A percentile compares a stretch with the other conserved stretches of the same genome.
Conservation (phyloP, 257 asterid genomes). For the Thymus quinquecostatus region DNA sequence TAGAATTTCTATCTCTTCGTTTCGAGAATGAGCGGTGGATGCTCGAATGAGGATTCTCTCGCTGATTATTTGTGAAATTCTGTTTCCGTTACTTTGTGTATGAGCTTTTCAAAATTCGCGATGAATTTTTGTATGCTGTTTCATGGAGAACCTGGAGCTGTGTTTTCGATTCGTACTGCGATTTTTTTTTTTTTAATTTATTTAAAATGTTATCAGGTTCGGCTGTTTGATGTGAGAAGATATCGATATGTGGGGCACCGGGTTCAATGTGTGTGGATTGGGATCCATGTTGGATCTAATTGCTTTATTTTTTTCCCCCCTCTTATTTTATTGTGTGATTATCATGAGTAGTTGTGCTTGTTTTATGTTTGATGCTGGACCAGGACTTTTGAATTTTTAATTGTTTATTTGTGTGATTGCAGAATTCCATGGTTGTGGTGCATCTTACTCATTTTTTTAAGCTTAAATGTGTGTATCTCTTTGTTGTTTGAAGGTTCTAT, state of each 20-base stretch:
- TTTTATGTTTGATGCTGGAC: constrained; percentile 42
- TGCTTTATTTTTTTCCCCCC: neutral
- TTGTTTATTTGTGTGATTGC: constrained; percentile 43
- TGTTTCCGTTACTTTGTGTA: neutral
- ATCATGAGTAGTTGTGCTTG: constrained; percentile 35
- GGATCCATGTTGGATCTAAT: constrained; percentile 82
- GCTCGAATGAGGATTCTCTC: constrained; percentile 22
- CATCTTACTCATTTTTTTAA: constrained; percentile 30
- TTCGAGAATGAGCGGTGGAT: neutral
- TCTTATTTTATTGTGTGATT: constrained; percentile 26
- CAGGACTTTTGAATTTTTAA: constrained; percentile 29
- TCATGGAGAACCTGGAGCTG: constrained; percentile 36
- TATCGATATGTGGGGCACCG: constrained; percentile 49
- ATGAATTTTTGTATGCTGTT: constrained; percentile 28
- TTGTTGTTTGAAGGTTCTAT: constrained; percentile 45
- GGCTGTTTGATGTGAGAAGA: constrained; percentile 36
- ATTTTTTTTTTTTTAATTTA: no score
- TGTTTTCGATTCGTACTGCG: constrained; percentile 36
- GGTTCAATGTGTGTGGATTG: constrained; percentile 81
- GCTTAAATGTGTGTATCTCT: constrained; percentile 25
- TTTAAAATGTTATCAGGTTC: constrained; percentile 26
- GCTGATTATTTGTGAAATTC: constrained; percentile 11
- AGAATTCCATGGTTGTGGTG: constrained; percentile 56
- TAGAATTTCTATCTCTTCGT: neutral
- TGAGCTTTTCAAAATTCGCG: neutral